A percentile compares a stretch with the other conserved stretches of the same genome.
Conservation (phyloP, 1,139 yeast genomes). For the Geotrichum armillariae region DNA sequence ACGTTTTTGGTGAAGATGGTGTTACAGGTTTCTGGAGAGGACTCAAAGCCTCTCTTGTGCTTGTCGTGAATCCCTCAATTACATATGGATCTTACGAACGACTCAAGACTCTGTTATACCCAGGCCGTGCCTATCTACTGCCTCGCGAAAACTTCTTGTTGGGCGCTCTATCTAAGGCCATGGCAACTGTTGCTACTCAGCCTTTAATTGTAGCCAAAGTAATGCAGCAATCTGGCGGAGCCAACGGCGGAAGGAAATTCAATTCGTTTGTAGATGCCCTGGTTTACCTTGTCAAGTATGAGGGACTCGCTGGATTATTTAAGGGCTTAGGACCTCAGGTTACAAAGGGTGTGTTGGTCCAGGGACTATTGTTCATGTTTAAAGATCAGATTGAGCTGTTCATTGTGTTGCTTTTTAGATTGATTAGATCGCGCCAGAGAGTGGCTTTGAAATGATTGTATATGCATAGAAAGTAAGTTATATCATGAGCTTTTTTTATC, state of each 20-base stretch:
- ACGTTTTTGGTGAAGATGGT: conserved; percentile 67
- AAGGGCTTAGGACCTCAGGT: conserved; percentile 83
- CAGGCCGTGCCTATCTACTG: conserved; percentile 48
- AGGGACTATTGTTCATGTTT: conserved; percentile 81
- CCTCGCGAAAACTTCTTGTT: conserved; percentile 70
- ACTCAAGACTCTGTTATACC: conserved; percentile 56
- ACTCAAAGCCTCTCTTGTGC: conserved; percentile 72
- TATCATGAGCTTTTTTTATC: not conserved
- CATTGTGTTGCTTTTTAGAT: conserved; percentile 37
- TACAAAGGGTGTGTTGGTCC: conserved; percentile 79
- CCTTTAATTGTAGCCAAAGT: conserved; percentile 86
- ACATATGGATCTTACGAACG: conserved; percentile 84
- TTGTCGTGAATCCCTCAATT: conserved; percentile 82
- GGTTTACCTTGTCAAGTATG: conserved; percentile 48
- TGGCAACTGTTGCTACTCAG: conserved; percentile 80
- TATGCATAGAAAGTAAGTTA: not conserved
- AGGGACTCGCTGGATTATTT: conserved; percentile 60
- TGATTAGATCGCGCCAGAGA: conserved; percentile 25
- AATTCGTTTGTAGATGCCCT: conserved; percentile 56
- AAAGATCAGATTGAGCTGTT: conserved; percentile 57
- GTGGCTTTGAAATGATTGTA: conserved; percentile 19
- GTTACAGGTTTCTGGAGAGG: conserved; percentile 81
- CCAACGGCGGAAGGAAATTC: conserved; percentile 39
- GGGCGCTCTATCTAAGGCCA: conserved; percentile 77
- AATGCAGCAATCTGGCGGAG: conserved; percentile 60